Conservation (phyloP, 306 rosid genomes). For the Rosa persica region DNA sequence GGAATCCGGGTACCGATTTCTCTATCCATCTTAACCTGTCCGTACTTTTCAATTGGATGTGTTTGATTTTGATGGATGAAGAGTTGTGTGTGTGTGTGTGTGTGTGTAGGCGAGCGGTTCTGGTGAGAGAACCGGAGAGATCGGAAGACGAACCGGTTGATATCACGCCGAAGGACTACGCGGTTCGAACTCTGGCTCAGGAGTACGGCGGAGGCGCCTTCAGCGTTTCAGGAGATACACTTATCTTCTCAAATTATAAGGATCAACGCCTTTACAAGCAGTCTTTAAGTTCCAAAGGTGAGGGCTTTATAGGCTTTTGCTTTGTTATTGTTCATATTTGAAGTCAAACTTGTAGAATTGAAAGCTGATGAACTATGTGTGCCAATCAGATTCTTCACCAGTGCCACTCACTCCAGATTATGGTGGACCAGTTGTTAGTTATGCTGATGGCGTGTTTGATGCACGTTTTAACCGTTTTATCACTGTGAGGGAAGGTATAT, state of each 20-base stretch:
- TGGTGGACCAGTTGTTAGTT: constrained; percentile 65
- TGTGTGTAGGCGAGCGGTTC: constrained; percentile 65
- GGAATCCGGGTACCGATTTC: constrained; percentile 60
- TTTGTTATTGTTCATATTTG: not conserved
- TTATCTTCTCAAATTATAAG: constrained; percentile 75
- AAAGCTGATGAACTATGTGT: constrained; percentile 16
- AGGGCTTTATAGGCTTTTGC: not conserved
- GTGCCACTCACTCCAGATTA: constrained; percentile 76
- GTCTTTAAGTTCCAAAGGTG: constrained; percentile 50
- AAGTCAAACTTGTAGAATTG: not conserved
- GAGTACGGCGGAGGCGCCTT: constrained; percentile 96
- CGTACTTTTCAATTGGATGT: not conserved
- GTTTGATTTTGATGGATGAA: not conserved
- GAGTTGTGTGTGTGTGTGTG: constrained; percentile 2
- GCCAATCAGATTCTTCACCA: constrained; percentile 57
- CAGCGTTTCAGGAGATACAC: constrained; percentile 57
- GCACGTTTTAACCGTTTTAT: constrained; percentile 67
- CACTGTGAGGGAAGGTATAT: constrained; percentile 77
- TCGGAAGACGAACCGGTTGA: constrained; percentile 61
- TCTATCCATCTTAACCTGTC: not conserved
- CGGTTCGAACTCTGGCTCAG: constrained; percentile 86
- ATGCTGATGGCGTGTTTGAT: constrained; percentile 88
- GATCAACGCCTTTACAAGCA: constrained; percentile 92
- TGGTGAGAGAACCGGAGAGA: constrained; percentile 68
- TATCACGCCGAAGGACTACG: constrained; percentile 78